phyloP scores from a whole-genome alignment of 2,329 filamentous ascomycete species.

The Metarhizium album region DNA sequence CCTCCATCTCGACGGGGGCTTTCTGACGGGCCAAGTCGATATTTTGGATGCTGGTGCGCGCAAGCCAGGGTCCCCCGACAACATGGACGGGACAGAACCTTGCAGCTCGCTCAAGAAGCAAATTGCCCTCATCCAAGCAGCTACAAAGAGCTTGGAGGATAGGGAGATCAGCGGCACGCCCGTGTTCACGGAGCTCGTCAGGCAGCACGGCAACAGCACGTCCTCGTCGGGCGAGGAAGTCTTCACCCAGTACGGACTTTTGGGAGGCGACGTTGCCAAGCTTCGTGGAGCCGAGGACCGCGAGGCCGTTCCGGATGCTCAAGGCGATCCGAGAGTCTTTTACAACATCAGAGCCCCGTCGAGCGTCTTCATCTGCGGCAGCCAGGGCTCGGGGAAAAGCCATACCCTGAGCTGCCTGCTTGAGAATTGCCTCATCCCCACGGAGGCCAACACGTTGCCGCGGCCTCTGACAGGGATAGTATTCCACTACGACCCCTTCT shows the following conservation, averaged over 20 bases:
- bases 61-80: background rate
- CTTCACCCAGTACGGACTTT: conserved; percentile 12
- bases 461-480: conserved; percentile 48
- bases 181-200: conserved; percentile 11
- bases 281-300: background rate
- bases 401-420: conserved; percentile 46
- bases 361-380: conserved; percentile 53
- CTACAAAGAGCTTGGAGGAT: conserved; percentile 2
- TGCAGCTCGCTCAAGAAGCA: conserved; percentile 2
- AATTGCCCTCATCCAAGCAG: background rate
- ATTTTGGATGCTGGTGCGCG: no score
- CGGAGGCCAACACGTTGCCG: conserved; percentile 32
- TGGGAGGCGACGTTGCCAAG: conserved; percentile 8
- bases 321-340: conserved; percentile 23
- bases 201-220: background rate
- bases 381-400: conserved; percentile 54
- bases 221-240: background rate
- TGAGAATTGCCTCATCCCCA: conserved; percentile 45
- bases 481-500: conserved; percentile 53
- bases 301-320: background rate
- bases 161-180: conserved; percentile 9
- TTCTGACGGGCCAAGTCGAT: no score
- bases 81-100: background rate
- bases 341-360: conserved; percentile 40
- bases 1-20: no score